phyloP scores from a whole-genome alignment of 2,329 filamentous ascomycete species.

The Proliferodiscus dingleyae region DNA sequence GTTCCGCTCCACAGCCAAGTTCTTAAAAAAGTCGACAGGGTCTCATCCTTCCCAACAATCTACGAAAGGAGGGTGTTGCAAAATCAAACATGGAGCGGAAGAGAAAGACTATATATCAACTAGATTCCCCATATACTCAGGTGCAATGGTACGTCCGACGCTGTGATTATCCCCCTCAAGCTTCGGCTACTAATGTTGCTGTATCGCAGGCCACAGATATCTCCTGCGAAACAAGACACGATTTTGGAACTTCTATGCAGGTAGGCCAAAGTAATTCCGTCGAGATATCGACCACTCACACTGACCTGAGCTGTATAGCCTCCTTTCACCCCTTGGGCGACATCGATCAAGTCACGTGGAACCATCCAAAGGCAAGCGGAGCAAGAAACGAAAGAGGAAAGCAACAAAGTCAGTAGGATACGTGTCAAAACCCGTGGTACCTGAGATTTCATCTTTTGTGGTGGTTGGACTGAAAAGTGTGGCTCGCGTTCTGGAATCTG shows the following conservation, averaged over 20 bases:
- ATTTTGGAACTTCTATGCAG: slow-evolving; percentile 64
- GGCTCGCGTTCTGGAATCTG: slow-evolving; percentile 46
- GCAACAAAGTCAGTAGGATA: slow-evolving; percentile 24
- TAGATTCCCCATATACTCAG: slow-evolving; percentile 60
- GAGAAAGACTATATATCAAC: slow-evolving; percentile 54
- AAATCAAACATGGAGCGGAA: slow-evolving; percentile 44
- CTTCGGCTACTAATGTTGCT: slow-evolving; percentile 3
- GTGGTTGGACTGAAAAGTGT: slow-evolving; percentile 63
- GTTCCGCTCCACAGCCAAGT: too few relatives aligned
- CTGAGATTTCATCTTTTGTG: slow-evolving; percentile 52
- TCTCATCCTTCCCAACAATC: too few relatives aligned
- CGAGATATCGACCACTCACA: not conserved
- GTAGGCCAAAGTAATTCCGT: slow-evolving; percentile 38
- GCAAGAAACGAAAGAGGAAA: slow-evolving; percentile 47
- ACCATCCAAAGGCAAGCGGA: slow-evolving; percentile 58
- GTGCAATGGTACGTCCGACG: slow-evolving; percentile 49
- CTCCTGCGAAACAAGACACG: slow-evolving; percentile 52
- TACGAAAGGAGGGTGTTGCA: not conserved
- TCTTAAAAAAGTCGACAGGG: too few relatives aligned
- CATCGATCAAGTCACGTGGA: slow-evolving; percentile 50
- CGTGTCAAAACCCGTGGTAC: slow-evolving; percentile 34
- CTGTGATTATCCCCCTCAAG: not conserved
- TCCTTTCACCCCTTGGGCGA: slow-evolving; percentile 59
- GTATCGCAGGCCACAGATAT: slow-evolving; percentile 53
- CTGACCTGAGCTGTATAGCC: slow-evolving; percentile 37